Evolutionary conservation across 2,329 filamentous ascomycete species (phyloP).

Genomic region (Calonectria crousiana): DNA sequence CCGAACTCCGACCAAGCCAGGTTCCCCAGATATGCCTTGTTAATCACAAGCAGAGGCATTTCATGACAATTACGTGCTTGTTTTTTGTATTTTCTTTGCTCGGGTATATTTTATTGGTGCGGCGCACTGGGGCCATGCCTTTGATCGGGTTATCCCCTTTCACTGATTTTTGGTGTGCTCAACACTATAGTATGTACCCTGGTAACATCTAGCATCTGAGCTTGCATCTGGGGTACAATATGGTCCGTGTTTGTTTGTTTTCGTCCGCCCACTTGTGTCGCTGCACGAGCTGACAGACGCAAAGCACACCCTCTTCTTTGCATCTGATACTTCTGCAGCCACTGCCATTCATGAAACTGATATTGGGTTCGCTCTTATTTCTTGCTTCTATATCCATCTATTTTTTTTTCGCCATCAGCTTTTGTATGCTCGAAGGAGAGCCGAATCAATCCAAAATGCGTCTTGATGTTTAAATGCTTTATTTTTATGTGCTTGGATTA

Average conservation of each 20-base stretch:
- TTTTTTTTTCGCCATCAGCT: background rate
- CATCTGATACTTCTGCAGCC: background rate
- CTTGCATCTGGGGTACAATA: background rate
- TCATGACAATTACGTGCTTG: background rate
- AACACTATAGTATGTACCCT: background rate
- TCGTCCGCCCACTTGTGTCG: slow-evolving; percentile 9
- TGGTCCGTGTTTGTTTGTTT: slow-evolving; percentile 28
- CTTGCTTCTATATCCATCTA: too few species aligned
- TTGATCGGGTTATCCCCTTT: background rate
- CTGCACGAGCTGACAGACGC: slow-evolving; percentile 15
- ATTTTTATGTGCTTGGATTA: background rate
- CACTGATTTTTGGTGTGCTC: background rate
- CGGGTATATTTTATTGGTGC: background rate
- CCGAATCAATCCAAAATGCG: too few species aligned
- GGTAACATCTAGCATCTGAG: background rate
- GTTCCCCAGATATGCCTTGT: slow-evolving; percentile 13
- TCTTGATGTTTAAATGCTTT: background rate
- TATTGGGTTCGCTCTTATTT: background rate
- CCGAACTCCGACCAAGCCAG: slow-evolving; percentile 2
- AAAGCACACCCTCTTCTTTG: slow-evolving; percentile 17
- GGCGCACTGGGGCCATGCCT: background rate
- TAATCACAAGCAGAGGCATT: background rate
- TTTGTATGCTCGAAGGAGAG: background rate
- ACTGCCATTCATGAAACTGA: background rate
- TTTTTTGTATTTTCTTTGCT: background rate